A percentile compares a stretch with the other conserved stretches of the same genome.
Conservation (phyloP, 257 asterid species). For the Scutellaria barbata region DNA sequence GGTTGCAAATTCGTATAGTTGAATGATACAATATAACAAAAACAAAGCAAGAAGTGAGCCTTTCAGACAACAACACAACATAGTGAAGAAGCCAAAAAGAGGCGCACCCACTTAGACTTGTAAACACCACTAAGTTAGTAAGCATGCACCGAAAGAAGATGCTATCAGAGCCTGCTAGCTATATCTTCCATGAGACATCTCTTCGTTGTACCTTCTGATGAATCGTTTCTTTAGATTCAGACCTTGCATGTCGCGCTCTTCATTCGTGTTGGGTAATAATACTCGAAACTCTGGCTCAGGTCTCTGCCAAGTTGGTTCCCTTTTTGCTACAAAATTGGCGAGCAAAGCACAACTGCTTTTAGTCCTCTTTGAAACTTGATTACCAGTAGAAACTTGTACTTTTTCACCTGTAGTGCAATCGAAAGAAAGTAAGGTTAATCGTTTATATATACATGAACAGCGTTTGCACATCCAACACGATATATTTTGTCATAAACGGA, state of each 20-base stretch:
- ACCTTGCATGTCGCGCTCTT: slow-evolving; percentile 60
- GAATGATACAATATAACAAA: no score
- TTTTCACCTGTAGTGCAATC: neutral
- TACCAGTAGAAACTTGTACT: neutral
- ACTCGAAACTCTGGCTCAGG: slow-evolving; percentile 26
- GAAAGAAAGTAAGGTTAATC: no score
- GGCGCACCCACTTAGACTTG: no score
- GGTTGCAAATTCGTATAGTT: no score
- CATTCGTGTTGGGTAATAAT: slow-evolving; percentile 33
- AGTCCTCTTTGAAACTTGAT: slow-evolving; percentile 22
- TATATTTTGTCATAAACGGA: neutral
- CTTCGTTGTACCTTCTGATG: slow-evolving; percentile 21
- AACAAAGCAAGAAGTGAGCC: no score
- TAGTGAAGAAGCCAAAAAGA: no score
- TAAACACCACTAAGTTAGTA: no score
- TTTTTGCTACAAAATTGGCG: slow-evolving; percentile 1
- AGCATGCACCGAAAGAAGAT: neutral
- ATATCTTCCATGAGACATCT: neutral
- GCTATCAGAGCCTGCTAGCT: slow-evolving; percentile 17
- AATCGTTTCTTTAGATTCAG: slow-evolving; percentile 29
- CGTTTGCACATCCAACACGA: neutral
- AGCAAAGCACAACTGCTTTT: neutral
- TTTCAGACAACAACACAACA: no score
- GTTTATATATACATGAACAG: no score
- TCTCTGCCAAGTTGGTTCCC: slow-evolving; percentile 16